Percentiles rank a stretch among this genome's conserved stretches.
Evolutionary conservation across 306 rosid genomes (phyloP).

Genomic region (Cercis canadensis): DNA sequence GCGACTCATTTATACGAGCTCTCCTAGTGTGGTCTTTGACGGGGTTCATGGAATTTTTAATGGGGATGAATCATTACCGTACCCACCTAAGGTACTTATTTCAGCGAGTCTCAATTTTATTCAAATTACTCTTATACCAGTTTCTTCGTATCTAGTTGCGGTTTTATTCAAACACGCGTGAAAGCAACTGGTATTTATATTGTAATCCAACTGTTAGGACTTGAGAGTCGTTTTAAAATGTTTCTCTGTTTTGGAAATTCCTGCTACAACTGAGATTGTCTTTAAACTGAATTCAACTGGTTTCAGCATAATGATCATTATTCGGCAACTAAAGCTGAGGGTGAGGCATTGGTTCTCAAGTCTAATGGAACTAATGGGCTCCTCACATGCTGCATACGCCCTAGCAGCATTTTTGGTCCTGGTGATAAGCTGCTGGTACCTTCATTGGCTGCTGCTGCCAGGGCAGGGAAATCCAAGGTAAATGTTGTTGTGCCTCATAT

Average conservation of each 20-base stretch:
- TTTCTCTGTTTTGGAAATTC: conserved; percentile 6
- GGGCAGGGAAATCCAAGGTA: conserved; percentile 94
- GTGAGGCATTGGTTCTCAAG: conserved; percentile 79
- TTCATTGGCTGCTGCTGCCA: conserved; percentile 75
- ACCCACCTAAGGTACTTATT: conserved; percentile 68
- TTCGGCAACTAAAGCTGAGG: conserved; percentile 93
- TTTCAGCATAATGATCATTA: conserved; percentile 91
- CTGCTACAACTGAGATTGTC: conserved; percentile 21
- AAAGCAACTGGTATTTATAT: neutral
- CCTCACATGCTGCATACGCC: conserved; percentile 91
- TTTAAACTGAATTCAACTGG: conserved; percentile 22
- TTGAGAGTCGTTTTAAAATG: conserved; percentile 1
- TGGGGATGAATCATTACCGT: conserved; percentile 81
- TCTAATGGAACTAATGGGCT: conserved; percentile 83
- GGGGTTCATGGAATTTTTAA: conserved; percentile 77
- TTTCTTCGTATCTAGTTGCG: conserved; percentile 13
- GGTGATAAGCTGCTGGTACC: conserved; percentile 91
- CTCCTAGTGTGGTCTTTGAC: conserved; percentile 95
- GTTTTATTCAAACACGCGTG: neutral
- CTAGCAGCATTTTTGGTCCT: conserved; percentile 95
- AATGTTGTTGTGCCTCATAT: conserved; percentile 21
- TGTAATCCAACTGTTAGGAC: neutral
- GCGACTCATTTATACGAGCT: conserved; percentile 83
- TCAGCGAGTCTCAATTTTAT: neutral
- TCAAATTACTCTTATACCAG: neutral